Base-by-base conservation (phyloP, 805 yeast genomes). In the Ogataea haglerorum region DNA sequence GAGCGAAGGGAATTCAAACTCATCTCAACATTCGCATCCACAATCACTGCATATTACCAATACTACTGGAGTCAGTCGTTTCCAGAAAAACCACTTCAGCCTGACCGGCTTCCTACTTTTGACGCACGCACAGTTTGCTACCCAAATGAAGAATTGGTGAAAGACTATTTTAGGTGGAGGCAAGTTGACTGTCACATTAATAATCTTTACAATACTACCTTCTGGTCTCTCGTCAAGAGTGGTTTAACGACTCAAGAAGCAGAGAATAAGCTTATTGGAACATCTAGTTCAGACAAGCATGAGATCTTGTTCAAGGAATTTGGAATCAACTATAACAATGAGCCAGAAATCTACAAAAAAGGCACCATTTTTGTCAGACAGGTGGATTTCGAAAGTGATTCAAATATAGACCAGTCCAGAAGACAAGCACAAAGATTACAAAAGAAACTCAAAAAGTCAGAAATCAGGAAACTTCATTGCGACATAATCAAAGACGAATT, bases 131-230 rank as follows among this genome's bases (percentile, higher is more conserved):
- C 95, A 2, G 93, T 93, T 7, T 64, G 78, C 1, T 93, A 93
- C 52, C 99, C 99, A 0, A 77, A 72, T 40, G 48, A 68, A 13
- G 53, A 65, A 5, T 64, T 69, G 1, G 68, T 91, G 2, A 70
- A 86, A 41, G 98, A 91, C 60, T 93, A 93, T 58, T 75, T 93
- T 48, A 68, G 85, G 42, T 93, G 99, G 99, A 73, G 99, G 50
- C 97, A 87, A 58, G 98, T 83, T 1, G 99, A 93, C 58, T 93
- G 93, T 37, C 99, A 93, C 64, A 93, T 93, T 40, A 93, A 93
- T 61, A 93, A 93, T 60, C 64, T 93, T 45, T 93, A 91, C 68
- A 93, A 93, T 57, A 93, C 99, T 0, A 70, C 88, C 0, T 93
- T 93, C 59, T 93, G 99, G 99, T 70, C 78, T 5, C 68, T 93